Evolutionary conservation across 306 rosid genomes (phyloP), one percentile per base, ranked within the genome.

Genomic region (Luffa acutangula): DNA sequence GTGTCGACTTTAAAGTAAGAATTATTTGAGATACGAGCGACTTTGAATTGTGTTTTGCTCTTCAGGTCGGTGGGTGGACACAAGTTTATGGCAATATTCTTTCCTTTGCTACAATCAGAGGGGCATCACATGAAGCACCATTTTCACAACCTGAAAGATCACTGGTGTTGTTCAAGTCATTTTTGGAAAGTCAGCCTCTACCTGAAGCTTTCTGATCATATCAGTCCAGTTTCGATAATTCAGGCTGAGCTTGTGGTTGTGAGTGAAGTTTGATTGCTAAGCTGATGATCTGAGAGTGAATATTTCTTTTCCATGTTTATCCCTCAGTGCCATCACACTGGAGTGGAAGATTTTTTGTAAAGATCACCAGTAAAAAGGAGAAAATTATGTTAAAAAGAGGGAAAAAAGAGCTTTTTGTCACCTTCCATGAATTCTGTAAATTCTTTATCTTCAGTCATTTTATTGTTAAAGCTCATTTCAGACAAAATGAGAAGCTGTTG

Each of bases 41-140:
- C 46, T 45, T 6, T n/a, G 51, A 6, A 14, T 85, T 18, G 49
- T 13, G 79, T 70, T 70, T n/a, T 43, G 45, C 52, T 76, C 72
- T 64, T 71, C 80, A 94, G 98, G 98, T 93, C 69, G 99, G 99
- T 76, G 99, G 99, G 2, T 95, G 99, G 99, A 95, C 99, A 81
- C 97, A 93, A 82, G 97, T 88, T 77, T 95, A 93, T 83, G 98
- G 93, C 8, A 87, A 95, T 79, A 80, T 89, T 39, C 93, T 95
- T 72, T 89, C 98, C 25, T 95, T 95, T 84, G 99, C 97, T 42
- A 92, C 98, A 42, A 77, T 92, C 10, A 90, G 97, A 90, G 98
- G 97, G 75, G 98, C 97, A 42, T 94, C 98, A 14, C 98, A 90
- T 64, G 98, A 92, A 86, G 97, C 91, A 41, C 98, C 98, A 41